Evolutionary conservation across 495 filamentous ascomycete species (phyloP), one percentile per base, ranked within the genome.

Genomic region (Schizothecium vesticola): DNA sequence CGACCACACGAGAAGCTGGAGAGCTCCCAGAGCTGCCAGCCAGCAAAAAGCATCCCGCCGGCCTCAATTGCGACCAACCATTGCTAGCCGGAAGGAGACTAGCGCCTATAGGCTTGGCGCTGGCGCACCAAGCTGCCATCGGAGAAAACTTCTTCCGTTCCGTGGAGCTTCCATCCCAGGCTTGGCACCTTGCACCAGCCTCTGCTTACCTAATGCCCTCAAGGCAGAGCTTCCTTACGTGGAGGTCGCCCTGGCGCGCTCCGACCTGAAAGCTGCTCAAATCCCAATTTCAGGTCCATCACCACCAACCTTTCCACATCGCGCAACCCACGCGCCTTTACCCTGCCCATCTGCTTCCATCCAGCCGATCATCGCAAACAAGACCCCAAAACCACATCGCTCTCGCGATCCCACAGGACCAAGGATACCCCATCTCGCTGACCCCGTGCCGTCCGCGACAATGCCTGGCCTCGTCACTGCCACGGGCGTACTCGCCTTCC

Each of bases 391-490:
- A 59, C 12, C 26, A 25, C 22, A 28, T 59, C 23, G 58, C 26
- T 7, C 3, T 28, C 58, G 26, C 12, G 24, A 59, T 19, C 58
- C 23, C 58, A 4, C 58, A 8, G 5, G 11, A 25, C 58, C 22
- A 59, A 59, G 16, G 16, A 59, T n/a, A 26, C 24, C 12, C 9
- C 21, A 12, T 63, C 12, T 55, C 29, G 24, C 23, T 36, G n/a
- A 23, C 36, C 6, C 16, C 24, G 7, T 19, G 16, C 56, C 21
- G 56, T 19, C 57, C 59, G 59, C 56, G 65, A 68, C 59, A 59
- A 99, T 99, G 95, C 92, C 94, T 77, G 93, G 91, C 77, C 85
- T 99, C 74, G 92, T 92, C 73, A 97, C 96, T 65, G 96, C 94
- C 69, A 91, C 91, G 66, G 96, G 96, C 75, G 88, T 99, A 56